Percentiles rank a stretch among this genome's conserved stretches.
Conservation (phyloP, 192 early-diverging fungal genomes). For the Polychytrium aggregatum region DNA sequence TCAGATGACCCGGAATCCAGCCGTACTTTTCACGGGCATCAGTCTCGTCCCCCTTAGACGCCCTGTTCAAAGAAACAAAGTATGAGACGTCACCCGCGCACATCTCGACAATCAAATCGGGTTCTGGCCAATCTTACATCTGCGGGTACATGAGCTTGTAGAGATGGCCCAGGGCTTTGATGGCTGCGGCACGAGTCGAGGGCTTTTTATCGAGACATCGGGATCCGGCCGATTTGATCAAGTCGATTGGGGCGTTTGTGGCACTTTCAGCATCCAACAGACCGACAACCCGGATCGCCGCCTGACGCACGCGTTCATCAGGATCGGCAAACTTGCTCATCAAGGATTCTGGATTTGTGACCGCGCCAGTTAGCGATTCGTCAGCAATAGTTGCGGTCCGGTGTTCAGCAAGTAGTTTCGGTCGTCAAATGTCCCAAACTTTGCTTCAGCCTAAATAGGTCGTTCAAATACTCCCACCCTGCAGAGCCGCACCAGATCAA, state of each 20-base stretch:
- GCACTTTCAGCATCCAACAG: conserved; percentile 51
- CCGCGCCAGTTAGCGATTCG: too few relatives aligned
- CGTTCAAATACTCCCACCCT: too few relatives aligned
- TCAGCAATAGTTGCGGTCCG: too few relatives aligned
- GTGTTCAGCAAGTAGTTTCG: too few relatives aligned
- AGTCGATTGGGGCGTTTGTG: conserved; percentile 39
- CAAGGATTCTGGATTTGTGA: conserved; percentile 44
- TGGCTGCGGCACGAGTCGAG: conserved; percentile 63
- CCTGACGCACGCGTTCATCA: conserved; percentile 82
- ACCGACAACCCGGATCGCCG: conserved; percentile 56
- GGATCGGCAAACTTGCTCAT: conserved; percentile 69
- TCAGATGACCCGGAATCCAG: conserved; percentile 72
- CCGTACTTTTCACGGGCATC: conserved; percentile 52
- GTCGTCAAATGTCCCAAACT: too few relatives aligned
- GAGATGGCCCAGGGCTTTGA: conserved; percentile 54
- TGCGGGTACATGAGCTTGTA: conserved; percentile 63
- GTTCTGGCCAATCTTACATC: conserved; percentile 52
- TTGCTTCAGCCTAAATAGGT: too few relatives aligned
- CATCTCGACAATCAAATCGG: too few relatives aligned
- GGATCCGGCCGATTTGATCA: conserved; percentile 47
- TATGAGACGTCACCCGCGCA: too few relatives aligned
- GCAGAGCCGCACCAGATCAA: too few relatives aligned
- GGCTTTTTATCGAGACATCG: conserved; percentile 84
- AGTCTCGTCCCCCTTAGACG: too few relatives aligned
- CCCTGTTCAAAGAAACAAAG: too few relatives aligned